phyloP scores from a whole-genome alignment of 2,329 filamentous ascomycete genomes.

The Apiospora aurea region DNA sequence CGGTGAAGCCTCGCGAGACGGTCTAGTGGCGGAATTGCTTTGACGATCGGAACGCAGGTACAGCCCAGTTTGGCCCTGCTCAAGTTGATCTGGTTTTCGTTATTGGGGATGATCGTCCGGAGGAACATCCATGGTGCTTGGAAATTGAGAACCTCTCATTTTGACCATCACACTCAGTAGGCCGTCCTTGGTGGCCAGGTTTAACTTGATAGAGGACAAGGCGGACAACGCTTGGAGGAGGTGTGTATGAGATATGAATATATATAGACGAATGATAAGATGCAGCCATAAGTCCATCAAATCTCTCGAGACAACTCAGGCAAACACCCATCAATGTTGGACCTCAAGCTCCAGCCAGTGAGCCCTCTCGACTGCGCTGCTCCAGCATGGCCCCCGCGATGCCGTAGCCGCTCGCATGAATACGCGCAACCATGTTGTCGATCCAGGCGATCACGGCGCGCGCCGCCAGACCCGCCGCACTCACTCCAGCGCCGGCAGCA shows the following conservation, averaged over 20 bases:
- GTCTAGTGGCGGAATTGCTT: neutral
- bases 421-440: slow-evolving; percentile 14
- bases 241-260: no score
- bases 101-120: no score
- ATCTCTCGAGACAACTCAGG: no score
- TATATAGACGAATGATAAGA: no score
- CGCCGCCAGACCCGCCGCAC: slow-evolving; percentile 19
- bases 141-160: neutral
- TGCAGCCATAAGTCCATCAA: neutral
- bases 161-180: slow-evolving; percentile 23
- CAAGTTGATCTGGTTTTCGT: neutral
- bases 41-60: no score
- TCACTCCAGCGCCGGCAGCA: slow-evolving; percentile 28
- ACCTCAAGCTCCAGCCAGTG: neutral
- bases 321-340: no score
- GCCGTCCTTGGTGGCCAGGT: no score
- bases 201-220: neutral
- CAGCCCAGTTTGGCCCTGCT: neutral
- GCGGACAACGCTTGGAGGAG: neutral
- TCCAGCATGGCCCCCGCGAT: neutral
- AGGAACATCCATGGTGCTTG: neutral
- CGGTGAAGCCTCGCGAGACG: slow-evolving; percentile 43
- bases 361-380: neutral
- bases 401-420: slow-evolving; percentile 9
- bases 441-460: slow-evolving; percentile 26